Base-by-base conservation (phyloP, 176 grass and related monocot genomes). In the Puccinellia tenuiflora region DNA sequence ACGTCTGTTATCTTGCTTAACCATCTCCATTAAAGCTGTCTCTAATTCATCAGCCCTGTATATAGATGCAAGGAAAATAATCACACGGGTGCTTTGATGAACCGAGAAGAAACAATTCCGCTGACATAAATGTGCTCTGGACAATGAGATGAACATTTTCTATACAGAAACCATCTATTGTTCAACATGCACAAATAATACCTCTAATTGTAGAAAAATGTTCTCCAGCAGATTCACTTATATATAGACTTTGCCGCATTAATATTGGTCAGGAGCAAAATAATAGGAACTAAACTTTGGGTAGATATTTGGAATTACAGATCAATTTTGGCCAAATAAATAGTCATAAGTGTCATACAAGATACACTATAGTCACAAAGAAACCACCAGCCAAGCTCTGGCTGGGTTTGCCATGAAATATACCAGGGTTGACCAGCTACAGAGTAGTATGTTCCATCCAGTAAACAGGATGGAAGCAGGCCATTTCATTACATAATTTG, bases 11-110 rank as follows among this genome's bases (percentile, higher is more conserved):
- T 99, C 96, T 85, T 99, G 93, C 73, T 96, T 99, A 66, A 99
- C 89, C 91, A 99, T 99, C 64, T 99, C 96, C 91, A 99, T 99
- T 42, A 99, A 73, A 62, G 96, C 96, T 87, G 93, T 99, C 73
- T 99, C 96, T 64, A 99, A 69, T 82, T 99, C 96, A 89, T 99
- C 96, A 40, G 96, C 93, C 86, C 96, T 99, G 73, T 67, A 73
- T 73, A 74, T 51, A 60, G 78, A 74, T 57, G 71, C 33, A 37
- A 91, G 73, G 25, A 73, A 75, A 13, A 20, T 29, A 85, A 72
- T 72, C 46, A 79, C 37, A 76, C 72, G 30, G 69, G 9, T 26
- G 79, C 24, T 35, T 88, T 26, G 83, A 66, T 20, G 74, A 38
- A 57, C 17, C 30, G 12, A 56, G 20, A 67, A 75, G 25, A 79